Evolutionary conservation across 176 grass and related monocot species (phyloP).

Genomic region (Zoysia pacifica): DNA sequence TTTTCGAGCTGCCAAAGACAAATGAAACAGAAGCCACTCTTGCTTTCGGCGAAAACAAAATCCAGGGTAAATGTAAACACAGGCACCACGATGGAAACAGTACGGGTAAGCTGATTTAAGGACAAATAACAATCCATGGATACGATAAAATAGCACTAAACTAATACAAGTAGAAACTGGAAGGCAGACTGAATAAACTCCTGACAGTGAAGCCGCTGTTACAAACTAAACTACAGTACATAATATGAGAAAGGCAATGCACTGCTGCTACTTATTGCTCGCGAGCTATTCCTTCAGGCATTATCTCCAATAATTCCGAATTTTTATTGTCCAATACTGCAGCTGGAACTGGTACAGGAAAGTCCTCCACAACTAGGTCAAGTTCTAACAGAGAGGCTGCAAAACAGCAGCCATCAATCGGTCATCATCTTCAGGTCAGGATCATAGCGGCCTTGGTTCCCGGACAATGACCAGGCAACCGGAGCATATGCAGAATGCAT

Average conservation of each 20-base stretch:
- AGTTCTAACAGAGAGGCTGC: slow-evolving; percentile 28
- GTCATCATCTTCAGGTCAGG: slow-evolving; percentile 75
- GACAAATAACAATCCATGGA: slow-evolving; percentile 10
- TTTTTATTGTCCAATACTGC: slow-evolving; percentile 37
- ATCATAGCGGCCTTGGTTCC: slow-evolving; percentile 66
- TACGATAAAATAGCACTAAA: neutral
- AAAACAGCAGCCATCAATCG: slow-evolving; percentile 43
- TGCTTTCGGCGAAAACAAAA: neutral
- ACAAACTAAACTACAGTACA: slow-evolving; percentile 12
- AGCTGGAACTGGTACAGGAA: slow-evolving; percentile 16
- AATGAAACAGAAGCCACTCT: neutral
- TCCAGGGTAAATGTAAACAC: neutral
- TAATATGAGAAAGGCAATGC: slow-evolving; percentile 13
- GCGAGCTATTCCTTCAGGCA: neutral
- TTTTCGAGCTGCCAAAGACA: neutral
- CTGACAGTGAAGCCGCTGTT: slow-evolving; percentile 3
- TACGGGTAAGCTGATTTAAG: neutral
- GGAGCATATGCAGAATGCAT: slow-evolving; percentile 58
- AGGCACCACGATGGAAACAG: neutral
- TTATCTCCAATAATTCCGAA: slow-evolving; percentile 29
- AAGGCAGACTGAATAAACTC: slow-evolving; percentile 23
- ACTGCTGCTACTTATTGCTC: slow-evolving; percentile 18
- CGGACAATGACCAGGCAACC: slow-evolving; percentile 60
- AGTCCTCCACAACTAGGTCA: slow-evolving; percentile 44
- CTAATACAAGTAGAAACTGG: slow-evolving; percentile 9